Conservation (phyloP, 768 basidiomycete species). For the Coprinopsis marcescibilis region DNA sequence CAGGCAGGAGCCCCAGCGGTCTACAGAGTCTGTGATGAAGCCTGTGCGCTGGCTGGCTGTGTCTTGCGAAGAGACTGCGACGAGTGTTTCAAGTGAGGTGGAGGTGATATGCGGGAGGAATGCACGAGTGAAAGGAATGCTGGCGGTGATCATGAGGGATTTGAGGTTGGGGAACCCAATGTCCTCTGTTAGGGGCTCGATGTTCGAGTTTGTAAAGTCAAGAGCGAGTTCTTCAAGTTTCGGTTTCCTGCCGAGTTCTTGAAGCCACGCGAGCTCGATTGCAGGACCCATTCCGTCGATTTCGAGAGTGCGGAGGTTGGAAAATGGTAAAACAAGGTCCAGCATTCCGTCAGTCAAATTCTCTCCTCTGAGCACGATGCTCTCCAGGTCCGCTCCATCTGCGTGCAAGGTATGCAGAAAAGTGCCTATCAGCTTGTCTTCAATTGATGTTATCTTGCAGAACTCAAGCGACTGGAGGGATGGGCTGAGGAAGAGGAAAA, state of each 20-base stretch:
- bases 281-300: constrained; percentile 23
- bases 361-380: constrained; percentile 18
- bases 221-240: constrained; percentile 21
- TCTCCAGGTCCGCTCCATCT: constrained; percentile 23
- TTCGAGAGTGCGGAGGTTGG: constrained; percentile 18
- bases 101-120: constrained; percentile 21
- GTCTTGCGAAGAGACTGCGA: constrained; percentile 10
- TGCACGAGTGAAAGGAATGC: constrained; percentile 17
- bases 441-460: constrained; percentile 23
- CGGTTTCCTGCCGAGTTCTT: constrained; percentile 19
- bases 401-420: constrained; percentile 22
- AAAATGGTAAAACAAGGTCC: constrained; percentile 17
- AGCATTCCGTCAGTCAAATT: constrained; percentile 24
- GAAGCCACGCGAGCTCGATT: constrained; percentile 18
- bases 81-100: constrained; percentile 17
- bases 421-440: constrained; percentile 29
- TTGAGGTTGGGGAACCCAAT: constrained; percentile 22
- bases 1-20: constrained; percentile 21
- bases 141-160: constrained; percentile 21
- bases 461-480: constrained; percentile 24
- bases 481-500: constrained; percentile 28
- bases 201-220: constrained; percentile 20
- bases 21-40: constrained; percentile 17
- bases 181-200: constrained; percentile 15
- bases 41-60: constrained; percentile 16